Evolutionary conservation across 768 basidiomycete species (phyloP), one percentile per base, ranked within the genome.

Genomic region (Dentipellis sp.): DNA sequence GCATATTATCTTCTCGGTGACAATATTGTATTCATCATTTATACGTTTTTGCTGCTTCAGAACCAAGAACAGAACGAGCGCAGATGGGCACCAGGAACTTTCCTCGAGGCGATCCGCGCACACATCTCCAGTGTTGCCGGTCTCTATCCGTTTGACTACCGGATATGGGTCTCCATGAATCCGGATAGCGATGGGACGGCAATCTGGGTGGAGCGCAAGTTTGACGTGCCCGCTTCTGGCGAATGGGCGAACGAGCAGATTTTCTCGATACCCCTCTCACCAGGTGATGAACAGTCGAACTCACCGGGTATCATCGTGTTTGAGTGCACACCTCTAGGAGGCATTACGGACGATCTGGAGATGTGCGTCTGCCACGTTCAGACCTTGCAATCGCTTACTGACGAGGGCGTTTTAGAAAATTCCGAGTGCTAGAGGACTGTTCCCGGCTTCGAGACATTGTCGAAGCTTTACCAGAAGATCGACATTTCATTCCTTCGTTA

Each of bases 191-290:
- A 89, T 62, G 80, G 79, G 17, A 90, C 88, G 8, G 86, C 87
- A 3, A 88, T 89, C 39, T 91, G 88, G 88, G 62, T 90, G 42
- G 83, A 89, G 63, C 75, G 76, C 60, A 91, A 91, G 67, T 89
- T 91, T 58, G 75, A 83, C 59, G 75, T 88, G 11, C 84, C 84
- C 0, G 66, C 71, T 6, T 84, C 84, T 2, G 86, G 86, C 2
- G 58, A 69, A 39, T 88, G 87, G 87, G 69, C 70, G 5, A 74
- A 76, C 14, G 84, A 84, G 57, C 66, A 66, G 6, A 69, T 84
- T 4, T 87, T 87, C 65, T 76, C 81, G 14, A 82, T 89, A 50
- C 82, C 84, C 0, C 62, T 80, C 12, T 63, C 68, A 7, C 63
- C 66, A 12, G 57, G 59, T 23, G 61, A 59, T 10, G 50, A 64